phyloP scores from a whole-genome alignment of 371 early-diverging fungal genomes.

The Mucor indicus region DNA sequence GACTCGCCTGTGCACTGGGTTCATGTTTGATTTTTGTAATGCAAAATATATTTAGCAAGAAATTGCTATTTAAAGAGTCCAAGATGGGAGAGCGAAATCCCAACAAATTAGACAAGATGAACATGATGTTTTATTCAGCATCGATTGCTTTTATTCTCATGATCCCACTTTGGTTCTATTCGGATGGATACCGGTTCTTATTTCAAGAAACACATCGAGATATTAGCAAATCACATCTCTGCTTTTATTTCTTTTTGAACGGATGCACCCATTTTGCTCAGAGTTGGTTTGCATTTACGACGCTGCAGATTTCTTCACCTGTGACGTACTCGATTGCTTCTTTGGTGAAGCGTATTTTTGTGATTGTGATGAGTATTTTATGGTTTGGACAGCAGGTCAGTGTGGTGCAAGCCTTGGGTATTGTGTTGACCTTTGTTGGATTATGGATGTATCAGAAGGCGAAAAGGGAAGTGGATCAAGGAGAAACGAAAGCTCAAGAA shows the following conservation, averaged over 20 bases:
- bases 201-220: not conserved
- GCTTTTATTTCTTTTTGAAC: constrained; percentile 67
- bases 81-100: constrained; percentile 28
- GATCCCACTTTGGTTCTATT: constrained; percentile 80
- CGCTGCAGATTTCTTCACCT: constrained; percentile 75
- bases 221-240: constrained; percentile 16
- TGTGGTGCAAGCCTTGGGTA: constrained; percentile 68
- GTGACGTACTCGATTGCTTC: constrained; percentile 89
- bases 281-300: constrained; percentile 76
- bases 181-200: constrained; percentile 52
- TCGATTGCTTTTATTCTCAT: constrained; percentile 67
- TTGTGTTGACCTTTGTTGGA: constrained; percentile 78
- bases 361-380: constrained; percentile 80
- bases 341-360: constrained; percentile 86
- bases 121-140: constrained; percentile 25
- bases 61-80: constrained; percentile 59
- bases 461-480: constrained; percentile 53
- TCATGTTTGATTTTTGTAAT: constrained; percentile 79
- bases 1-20: constrained; percentile 69
- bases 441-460: constrained; percentile 84
- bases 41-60: constrained; percentile 83
- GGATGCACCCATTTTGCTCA: constrained; percentile 80
- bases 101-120: constrained; percentile 38
- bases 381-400: constrained; percentile 81
- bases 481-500: constrained; percentile 31